Evolutionary conservation across 306 rosid genomes (phyloP), one percentile per base, ranked within the genome.

Genomic region (Biancaea sappan): DNA sequence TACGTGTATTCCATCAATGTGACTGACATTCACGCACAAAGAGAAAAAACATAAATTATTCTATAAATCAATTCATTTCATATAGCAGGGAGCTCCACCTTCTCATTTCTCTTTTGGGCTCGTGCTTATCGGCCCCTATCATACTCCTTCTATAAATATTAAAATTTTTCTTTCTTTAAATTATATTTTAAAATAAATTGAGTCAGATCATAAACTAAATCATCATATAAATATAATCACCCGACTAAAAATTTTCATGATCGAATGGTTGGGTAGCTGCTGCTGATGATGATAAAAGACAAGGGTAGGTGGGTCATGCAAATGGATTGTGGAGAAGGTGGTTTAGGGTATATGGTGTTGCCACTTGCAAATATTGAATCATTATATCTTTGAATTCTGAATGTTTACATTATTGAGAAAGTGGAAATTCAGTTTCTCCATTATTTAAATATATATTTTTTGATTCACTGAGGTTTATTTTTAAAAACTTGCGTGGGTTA

Each of bases 331-430:
- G 87, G 84, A 46, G 87, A 75, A 77, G 87, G 90, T 80, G 89
- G 93, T 70, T 69, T 46, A 22, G 71, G 76, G n/a, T n/a, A n/a
- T n/a, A 50, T 77, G 87, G 83, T 73, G 67, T 77, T 63, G 65
- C 87, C 90, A 88, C 93, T 86, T 79, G 73, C 81, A 37, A 72
- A 35, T 64, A 81, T 56, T 48, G n/a, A 76, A 83, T 86, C 51
- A 86, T 83, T 57, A 52, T 62, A 59, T 71, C 66, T 60, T 86
- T 78, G 90, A 84, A 74, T 52, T 51, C 60, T 26, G 3, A 13
- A 57, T 60, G 62, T 64, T 57, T 32, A 24, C 34, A 46, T 68
- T 64, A 25, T 70, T 53, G 46, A 26, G 22, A 57, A 69, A 69
- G 57, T 71, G 79, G 62, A 76, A 61, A 43, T 58, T 52, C 16